phyloP scores from a whole-genome alignment of 2,329 filamentous ascomycete genomes.

The Aphanocladium album region DNA sequence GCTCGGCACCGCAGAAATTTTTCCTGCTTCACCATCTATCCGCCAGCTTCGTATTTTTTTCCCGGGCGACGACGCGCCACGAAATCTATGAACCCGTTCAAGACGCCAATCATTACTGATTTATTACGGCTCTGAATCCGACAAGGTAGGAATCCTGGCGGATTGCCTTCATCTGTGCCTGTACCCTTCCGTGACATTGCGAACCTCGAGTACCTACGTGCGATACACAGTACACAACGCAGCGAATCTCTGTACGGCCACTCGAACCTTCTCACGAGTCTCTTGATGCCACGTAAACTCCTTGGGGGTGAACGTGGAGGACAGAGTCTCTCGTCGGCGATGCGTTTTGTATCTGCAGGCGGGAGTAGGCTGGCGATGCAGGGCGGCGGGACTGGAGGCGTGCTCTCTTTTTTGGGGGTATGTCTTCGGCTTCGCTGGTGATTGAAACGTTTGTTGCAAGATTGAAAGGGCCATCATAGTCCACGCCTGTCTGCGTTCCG shows the following conservation, averaged over 20 bases:
- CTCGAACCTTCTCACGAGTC: constrained; percentile 11
- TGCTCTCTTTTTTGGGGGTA: constrained; percentile 8
- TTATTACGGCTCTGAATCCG: not conserved
- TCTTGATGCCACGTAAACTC: not conserved
- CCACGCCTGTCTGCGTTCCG: constrained; percentile 36
- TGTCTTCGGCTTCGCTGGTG: constrained; percentile 13
- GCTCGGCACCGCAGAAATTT: not conserved
- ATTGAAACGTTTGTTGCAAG: constrained; percentile 34
- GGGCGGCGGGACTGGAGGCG: not conserved
- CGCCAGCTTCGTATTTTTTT: not conserved
- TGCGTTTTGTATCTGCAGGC: constrained; percentile 32
- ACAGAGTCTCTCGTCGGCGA: constrained; percentile 29
- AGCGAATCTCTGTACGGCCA: constrained; percentile 14
- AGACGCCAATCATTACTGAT: not conserved
- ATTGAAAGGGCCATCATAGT: constrained; percentile 50
- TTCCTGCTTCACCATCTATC: not conserved
- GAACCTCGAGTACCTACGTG: not conserved
- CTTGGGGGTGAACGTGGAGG: not conserved
- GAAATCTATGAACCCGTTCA: not conserved
- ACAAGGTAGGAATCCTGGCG: not conserved
- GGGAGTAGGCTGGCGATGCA: constrained; percentile 31
- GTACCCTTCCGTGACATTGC: not conserved
- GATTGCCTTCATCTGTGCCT: not conserved
- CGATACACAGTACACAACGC: constrained; percentile 1
- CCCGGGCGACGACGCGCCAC: not conserved